These are phyloP conservation scores for Daedaleopsis nitida DNA, from an alignment of 768 basidiomycete genomes.

Conservation along the genomic window DNA sequence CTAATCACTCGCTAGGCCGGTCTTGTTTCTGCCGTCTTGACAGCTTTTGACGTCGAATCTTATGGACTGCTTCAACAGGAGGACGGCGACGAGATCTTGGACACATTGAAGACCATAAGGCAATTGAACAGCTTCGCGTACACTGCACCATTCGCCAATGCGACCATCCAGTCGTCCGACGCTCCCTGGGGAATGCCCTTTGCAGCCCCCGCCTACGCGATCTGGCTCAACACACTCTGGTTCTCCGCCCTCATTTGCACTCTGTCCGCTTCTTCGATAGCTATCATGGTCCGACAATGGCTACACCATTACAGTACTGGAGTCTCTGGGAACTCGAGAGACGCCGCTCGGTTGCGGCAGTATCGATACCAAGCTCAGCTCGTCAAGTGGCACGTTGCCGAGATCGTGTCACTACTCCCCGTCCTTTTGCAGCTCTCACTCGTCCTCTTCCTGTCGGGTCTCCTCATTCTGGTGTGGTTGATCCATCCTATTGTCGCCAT, in stretches of 20 bases:
- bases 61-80: slow-evolving; percentile 9
- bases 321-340: slow-evolving; percentile 17
- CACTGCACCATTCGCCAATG: not conserved
- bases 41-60: slow-evolving; percentile 20
- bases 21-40: slow-evolving; percentile 25
- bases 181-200: not conserved
- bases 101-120: slow-evolving; percentile 1
- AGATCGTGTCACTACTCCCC: slow-evolving; percentile 14
- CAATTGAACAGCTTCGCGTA: not conserved
- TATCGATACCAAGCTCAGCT: slow-evolving; percentile 20
- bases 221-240: slow-evolving; percentile 23
- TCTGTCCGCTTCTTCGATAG: slow-evolving; percentile 24
- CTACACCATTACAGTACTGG: slow-evolving; percentile 20
- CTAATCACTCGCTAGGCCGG: slow-evolving; percentile 18
- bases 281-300: slow-evolving; percentile 30
- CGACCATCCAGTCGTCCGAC: not conserved
- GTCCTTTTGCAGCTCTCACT: slow-evolving; percentile 17
- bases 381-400: slow-evolving; percentile 19
- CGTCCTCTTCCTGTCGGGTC: slow-evolving; percentile 18
- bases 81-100: not conserved
- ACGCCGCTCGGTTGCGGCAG: slow-evolving; percentile 22
- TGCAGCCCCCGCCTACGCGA: not conserved
- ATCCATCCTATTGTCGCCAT: slow-evolving; percentile 14
- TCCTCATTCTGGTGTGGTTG: slow-evolving; percentile 22
- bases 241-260: slow-evolving; percentile 25